Conservation (phyloP, 768 basidiomycete species). For the Ramaria sp. region DNA sequence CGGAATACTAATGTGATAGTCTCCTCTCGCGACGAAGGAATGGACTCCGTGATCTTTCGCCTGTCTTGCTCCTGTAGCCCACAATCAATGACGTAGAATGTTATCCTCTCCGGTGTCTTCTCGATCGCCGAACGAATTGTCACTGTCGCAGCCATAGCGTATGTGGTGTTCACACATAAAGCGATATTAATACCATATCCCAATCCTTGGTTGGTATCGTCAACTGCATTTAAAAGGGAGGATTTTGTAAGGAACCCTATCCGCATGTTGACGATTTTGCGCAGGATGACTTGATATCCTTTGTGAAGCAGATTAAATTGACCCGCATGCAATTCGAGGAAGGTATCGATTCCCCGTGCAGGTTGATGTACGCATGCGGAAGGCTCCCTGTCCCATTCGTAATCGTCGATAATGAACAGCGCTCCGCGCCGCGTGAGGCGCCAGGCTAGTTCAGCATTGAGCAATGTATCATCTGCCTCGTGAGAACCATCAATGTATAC, state of each 20-base stretch:
- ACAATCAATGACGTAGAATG: constrained; percentile 40
- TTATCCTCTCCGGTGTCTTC: constrained; percentile 28
- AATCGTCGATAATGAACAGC: constrained; percentile 49
- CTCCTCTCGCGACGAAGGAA: constrained; percentile 13
- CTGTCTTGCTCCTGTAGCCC: constrained; percentile 30
- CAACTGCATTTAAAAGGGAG: neutral
- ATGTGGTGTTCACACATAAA: constrained; percentile 31
- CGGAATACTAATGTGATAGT: constrained; percentile 36
- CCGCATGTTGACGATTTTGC: constrained; percentile 39
- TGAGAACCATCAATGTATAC: constrained; percentile 52
- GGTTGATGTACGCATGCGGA: constrained; percentile 42
- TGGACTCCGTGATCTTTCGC: constrained; percentile 20
- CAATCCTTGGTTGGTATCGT: neutral
- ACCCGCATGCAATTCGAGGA: constrained; percentile 38
- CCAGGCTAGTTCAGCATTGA: constrained; percentile 53
- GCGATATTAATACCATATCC: constrained; percentile 39
- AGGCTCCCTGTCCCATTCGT: constrained; percentile 40
- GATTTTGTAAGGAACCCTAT: constrained; percentile 35
- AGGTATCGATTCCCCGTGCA: constrained; percentile 44
- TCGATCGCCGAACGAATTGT: constrained; percentile 32
- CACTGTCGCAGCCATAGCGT: constrained; percentile 39
- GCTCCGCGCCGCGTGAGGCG: constrained; percentile 40
- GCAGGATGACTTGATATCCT: constrained; percentile 42
- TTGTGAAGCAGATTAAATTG: constrained; percentile 34
- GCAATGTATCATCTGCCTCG: constrained; percentile 46